Conservation (phyloP, 306 rosid species). For the Rosa chinensis region DNA sequence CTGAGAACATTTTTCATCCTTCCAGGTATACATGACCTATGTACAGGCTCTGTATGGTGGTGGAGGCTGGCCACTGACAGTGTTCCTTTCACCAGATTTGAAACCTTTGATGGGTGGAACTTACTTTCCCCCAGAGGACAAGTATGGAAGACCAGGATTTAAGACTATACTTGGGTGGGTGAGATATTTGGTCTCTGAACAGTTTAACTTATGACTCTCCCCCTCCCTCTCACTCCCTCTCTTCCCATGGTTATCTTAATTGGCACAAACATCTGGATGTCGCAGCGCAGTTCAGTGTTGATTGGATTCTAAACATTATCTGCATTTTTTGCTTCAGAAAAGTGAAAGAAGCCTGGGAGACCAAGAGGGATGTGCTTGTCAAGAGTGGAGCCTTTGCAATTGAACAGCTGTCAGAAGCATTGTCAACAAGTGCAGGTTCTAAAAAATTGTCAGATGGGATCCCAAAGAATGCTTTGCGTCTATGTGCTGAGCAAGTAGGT, state of each 20-base stretch:
- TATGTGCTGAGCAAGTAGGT: slow-evolving; percentile 78
- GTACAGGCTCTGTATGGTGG: slow-evolving; percentile 96
- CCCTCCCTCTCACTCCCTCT: not conserved
- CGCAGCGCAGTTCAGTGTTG: not conserved
- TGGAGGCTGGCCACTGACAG: slow-evolving; percentile 97
- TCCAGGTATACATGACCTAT: slow-evolving; percentile 94
- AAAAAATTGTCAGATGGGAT: slow-evolving; percentile 69
- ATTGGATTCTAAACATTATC: not conserved
- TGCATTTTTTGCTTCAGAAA: slow-evolving; percentile 52
- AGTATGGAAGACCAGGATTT: slow-evolving; percentile 84
- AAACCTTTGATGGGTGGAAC: slow-evolving; percentile 99
- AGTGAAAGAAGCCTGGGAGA: slow-evolving; percentile 88
- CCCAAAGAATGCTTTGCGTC: slow-evolving; percentile 50
- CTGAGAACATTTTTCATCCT: slow-evolving; percentile 11
- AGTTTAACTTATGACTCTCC: slow-evolving; percentile 12
- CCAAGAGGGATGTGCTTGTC: slow-evolving; percentile 64
- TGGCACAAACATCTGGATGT: not conserved
- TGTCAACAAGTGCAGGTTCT: slow-evolving; percentile 63
- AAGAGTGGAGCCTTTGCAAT: slow-evolving; percentile 87
- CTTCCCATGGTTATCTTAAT: slow-evolving; percentile 4
- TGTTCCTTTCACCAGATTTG: slow-evolving; percentile 89
- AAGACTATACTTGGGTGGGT: slow-evolving; percentile 81
- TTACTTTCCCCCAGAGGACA: slow-evolving; percentile 91
- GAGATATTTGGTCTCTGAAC: not conserved
- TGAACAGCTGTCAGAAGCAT: slow-evolving; percentile 83